phyloP scores from a whole-genome alignment of 179 eudicot species.

The Drosera spatulata region DNA sequence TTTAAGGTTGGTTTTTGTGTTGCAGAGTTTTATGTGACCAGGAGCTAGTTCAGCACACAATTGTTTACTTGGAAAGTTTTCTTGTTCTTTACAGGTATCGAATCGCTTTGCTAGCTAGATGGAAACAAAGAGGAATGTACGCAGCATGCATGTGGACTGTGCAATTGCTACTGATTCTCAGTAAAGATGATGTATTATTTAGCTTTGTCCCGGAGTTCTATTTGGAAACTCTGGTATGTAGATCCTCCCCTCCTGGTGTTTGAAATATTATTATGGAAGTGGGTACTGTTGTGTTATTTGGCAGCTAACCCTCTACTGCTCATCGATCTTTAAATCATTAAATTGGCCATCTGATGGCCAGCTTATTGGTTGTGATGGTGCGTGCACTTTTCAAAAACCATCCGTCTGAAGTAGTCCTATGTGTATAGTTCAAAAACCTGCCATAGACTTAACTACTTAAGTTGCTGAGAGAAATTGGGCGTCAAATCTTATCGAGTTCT shows the following conservation, averaged over 20 bases:
- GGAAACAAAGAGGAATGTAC: constrained; percentile 98
- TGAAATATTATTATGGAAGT: background rate
- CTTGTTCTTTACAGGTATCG: constrained; percentile 55
- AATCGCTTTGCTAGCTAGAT: constrained; percentile 60
- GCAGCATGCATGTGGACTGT: constrained; percentile 88
- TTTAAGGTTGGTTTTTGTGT: too few species aligned
- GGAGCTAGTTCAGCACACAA: too few species aligned
- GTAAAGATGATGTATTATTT: constrained; percentile 75
- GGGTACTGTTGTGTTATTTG: background rate
- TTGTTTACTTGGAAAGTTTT: background rate
- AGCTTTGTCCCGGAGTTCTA: constrained; percentile 81
- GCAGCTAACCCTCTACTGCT: background rate
- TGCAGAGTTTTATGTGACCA: too few species aligned
- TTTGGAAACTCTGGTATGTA: constrained; percentile 72
- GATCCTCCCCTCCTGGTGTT: background rate
- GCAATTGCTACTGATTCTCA: constrained; percentile 77
- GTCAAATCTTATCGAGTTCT: too few species aligned
- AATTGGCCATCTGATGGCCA: too few species aligned
- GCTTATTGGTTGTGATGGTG: too few species aligned
- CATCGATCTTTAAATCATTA: background rate
- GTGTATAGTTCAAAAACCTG: too few species aligned
- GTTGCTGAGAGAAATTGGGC: too few species aligned
- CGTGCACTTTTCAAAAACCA: too few species aligned
- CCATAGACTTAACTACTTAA: too few species aligned
- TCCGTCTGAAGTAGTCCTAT: too few species aligned